Base-by-base conservation (phyloP, 352 stramenopile genomes). In the Globisporangium orthogonon region DNA sequence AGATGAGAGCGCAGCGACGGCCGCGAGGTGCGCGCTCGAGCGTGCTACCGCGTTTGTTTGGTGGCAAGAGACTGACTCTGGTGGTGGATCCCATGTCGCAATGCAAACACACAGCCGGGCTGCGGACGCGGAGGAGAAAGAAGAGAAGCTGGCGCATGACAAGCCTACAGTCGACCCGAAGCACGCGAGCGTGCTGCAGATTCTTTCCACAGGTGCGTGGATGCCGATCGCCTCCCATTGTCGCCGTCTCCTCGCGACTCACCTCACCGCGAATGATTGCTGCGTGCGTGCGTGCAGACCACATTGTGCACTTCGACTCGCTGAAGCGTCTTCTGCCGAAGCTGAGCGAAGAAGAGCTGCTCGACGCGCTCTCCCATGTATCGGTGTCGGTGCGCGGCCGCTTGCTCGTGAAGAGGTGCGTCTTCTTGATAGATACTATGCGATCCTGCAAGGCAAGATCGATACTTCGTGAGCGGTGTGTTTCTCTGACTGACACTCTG, bases 241-340 rank as follows among this genome's bases (percentile, higher is more conserved):
- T 23, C 23, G 23, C 23, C 23, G 23, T 23, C 0, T 23, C 23
- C 23, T 23, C 23, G 23, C 23, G 23, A 23, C 23, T 23, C 23
- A 23, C 23, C 23, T 23, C 23, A 23, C 23, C 23, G 23, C 23
- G 1, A 23, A 23, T 23, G 23, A 23, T 23, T 23, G 23, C 23
- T 23, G 23, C 23, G 23, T 23, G 23, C 15, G 10, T 45, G 33
- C 10, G 7, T 61, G 65, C 33, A 77, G 53, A 86, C 65, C 58
- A 78, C 70, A 71, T 74, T 40, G 49, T 61, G 10, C 69, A 86
- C 51, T 84, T 81, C 49, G 66, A 86, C 50, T 63, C 66, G 13
- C 60, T 86, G 9, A 40, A 45, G 6, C 67, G 62, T 48, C 60
- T 86, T 31, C 60, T 86, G 30, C 71, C 76, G 3, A 55, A 61